Evolutionary conservation across 495 filamentous ascomycete genomes (phyloP).

Genomic region (Xylaria bambusicola): DNA sequence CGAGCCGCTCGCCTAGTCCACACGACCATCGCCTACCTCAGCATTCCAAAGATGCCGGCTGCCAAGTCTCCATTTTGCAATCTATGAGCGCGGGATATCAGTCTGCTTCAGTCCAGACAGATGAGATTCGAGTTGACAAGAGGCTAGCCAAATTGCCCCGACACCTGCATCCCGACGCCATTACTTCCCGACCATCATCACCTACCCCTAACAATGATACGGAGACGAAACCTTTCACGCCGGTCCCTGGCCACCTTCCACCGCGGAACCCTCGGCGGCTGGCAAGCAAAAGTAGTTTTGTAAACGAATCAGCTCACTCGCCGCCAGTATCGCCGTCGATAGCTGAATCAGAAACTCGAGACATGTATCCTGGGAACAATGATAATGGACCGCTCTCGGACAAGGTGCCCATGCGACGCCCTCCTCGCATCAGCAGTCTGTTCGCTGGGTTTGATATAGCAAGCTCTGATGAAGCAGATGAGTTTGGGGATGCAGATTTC

Average conservation of each 20-base stretch:
- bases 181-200: constrained; percentile 59
- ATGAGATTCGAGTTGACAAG: constrained; percentile 78
- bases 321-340: constrained; percentile 37
- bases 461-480: constrained; percentile 60
- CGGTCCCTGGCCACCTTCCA: constrained; percentile 51
- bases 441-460: constrained; percentile 75
- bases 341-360: constrained; percentile 48
- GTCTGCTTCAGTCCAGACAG: constrained; percentile 82
- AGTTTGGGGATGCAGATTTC: constrained; percentile 60
- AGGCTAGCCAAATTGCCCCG: constrained; percentile 72
- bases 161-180: constrained; percentile 74
- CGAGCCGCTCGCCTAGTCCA: constrained; percentile 54
- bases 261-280: constrained; percentile 56
- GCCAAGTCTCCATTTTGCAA: constrained; percentile 50
- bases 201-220: constrained; percentile 35
- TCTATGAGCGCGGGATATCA: constrained; percentile 46
- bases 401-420: constrained; percentile 64
- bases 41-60: constrained; percentile 57
- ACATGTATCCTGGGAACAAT: constrained; percentile 79
- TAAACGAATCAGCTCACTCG: constrained; percentile 49
- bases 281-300: constrained; percentile 43
- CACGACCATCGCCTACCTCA: constrained; percentile 55
- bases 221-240: constrained; percentile 47
- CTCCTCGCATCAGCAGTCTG: constrained; percentile 76
- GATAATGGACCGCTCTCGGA: constrained; percentile 75